Evolutionary conservation across 345 rosid species (phyloP), one percentile per base, ranked within the genome.

Genomic region (Lumnitzera littorea): DNA sequence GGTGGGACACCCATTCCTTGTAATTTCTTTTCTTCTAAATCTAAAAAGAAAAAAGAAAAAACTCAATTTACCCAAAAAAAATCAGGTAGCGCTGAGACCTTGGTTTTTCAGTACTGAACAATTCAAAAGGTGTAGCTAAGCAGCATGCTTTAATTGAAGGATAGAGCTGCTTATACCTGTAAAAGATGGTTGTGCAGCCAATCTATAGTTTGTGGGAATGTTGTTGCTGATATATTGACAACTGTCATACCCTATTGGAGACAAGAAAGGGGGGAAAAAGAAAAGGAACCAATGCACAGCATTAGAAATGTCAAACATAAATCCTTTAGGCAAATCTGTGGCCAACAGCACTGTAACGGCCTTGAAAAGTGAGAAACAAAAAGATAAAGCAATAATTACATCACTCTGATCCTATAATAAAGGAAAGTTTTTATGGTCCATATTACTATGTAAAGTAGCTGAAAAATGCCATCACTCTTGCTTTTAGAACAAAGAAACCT

Each of bases 181-280:
- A 94, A 95, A 76, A 90, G 91, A 82, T 87, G 74, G 64, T 82
- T 80, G 48, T 90, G 97, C 73, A 90, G 83, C 75, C 81, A 77
- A 70, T 90, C 97, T 58, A 90, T 66, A 23, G 95, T 88, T 72
- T 88, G 96, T 1, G 98, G 91, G 76, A 91, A 88, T 48, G 96
- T 84, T 53, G 91, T 91, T 48, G 96, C 96, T 1, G 98, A 82
- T 81, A 91, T 72, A 66, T 82, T 86, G 59, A 79, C 94, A 51
- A 86, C 89, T 2, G 79, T 77, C 63, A 86, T 75, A 64, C 96
- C 96, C 94, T 82, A 78, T 29, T 70, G 56, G 58, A 63, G 25
- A 55, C 31, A 31, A 31, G 58, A 27, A 51, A 57, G 55, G 11
- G 11, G 20, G 20, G 20, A 36, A 55, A 47, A 31, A 31, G 58